Percentiles rank a stretch among this genome's conserved stretches.
phyloP scores from a whole-genome alignment of 768 basidiomycete species.

The Sporobolomyces roseus region DNA sequence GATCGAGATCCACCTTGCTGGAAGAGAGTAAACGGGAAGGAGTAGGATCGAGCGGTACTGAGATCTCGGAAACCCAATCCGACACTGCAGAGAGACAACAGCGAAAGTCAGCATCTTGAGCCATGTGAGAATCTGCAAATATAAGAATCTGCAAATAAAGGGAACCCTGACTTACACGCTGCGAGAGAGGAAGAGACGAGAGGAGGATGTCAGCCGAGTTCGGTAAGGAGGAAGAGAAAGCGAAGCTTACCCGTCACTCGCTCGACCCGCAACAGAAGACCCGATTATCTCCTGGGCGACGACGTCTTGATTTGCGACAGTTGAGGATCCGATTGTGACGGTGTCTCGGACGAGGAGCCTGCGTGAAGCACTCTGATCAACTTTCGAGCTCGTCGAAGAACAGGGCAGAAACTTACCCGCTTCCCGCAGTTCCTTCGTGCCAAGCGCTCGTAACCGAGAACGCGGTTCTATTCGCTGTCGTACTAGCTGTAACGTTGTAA shows the following conservation, averaged over 20 bases:
- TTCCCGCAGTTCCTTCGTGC: neutral
- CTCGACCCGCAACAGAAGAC: neutral
- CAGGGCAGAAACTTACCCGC: neutral
- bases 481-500: neutral
- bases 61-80: neutral
- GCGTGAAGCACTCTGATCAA: no score
- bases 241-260: neutral
- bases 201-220: no score
- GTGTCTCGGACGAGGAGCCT: constrained; percentile 1
- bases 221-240: no score
- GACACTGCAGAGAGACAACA: neutral
- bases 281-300: constrained; percentile 3
- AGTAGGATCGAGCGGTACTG: neutral
- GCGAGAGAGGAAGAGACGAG: no score
- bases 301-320: neutral
- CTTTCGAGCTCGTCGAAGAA: neutral
- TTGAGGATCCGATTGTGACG: constrained; percentile 5
- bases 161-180: neutral
- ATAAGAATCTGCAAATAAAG: no score
- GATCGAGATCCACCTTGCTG: neutral
- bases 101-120: neutral
- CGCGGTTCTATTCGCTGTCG: neutral
- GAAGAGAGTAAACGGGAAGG: neutral
- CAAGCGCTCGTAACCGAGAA: neutral
- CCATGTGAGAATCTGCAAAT: no score